Conservation (phyloP, 1,284 basidiomycete species). For the Sanguinoderma infundibulare region DNA sequence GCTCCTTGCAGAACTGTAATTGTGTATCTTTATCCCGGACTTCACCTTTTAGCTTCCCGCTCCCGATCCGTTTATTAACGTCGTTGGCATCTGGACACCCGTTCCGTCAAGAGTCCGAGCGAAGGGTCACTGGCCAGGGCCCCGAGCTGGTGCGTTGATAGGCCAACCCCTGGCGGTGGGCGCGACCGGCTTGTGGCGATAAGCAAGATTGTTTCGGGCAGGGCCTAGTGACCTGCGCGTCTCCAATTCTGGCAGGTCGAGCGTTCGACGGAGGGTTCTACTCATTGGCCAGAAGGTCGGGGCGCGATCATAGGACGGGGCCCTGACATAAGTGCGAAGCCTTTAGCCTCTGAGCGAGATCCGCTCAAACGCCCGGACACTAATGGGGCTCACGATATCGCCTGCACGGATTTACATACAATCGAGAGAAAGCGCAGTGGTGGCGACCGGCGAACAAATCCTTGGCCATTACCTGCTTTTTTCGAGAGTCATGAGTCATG, state of each 20-base stretch:
- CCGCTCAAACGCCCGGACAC: neutral
- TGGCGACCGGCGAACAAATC: neutral
- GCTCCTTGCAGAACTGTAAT: slow-evolving; percentile 83
- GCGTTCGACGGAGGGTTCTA: slow-evolving; percentile 7
- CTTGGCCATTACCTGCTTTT: too few species aligned
- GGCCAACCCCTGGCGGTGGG: neutral
- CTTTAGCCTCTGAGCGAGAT: slow-evolving; percentile 8
- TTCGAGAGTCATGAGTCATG: neutral
- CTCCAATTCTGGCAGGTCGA: slow-evolving; percentile 10
- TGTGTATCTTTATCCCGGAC: slow-evolving; percentile 26
- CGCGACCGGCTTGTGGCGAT: slow-evolving; percentile 6
- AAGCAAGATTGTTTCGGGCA: slow-evolving; percentile 13
- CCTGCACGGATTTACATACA: neutral
- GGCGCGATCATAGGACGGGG: slow-evolving; percentile 24
- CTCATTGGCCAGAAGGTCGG: slow-evolving; percentile 13
- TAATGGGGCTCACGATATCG: neutral
- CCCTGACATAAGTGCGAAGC: slow-evolving; percentile 21
- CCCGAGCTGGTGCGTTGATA: neutral
- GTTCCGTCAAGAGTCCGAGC: neutral
- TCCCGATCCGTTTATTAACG: slow-evolving; percentile 20
- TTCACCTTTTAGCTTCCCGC: slow-evolving; percentile 15
- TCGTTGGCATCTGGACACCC: slow-evolving; percentile 6
- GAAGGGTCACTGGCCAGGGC: neutral
- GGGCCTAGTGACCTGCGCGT: slow-evolving; percentile 18
- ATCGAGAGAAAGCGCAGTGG: neutral